phyloP scores from a whole-genome alignment of 306 rosid genomes.

The Pueraria montana region DNA sequence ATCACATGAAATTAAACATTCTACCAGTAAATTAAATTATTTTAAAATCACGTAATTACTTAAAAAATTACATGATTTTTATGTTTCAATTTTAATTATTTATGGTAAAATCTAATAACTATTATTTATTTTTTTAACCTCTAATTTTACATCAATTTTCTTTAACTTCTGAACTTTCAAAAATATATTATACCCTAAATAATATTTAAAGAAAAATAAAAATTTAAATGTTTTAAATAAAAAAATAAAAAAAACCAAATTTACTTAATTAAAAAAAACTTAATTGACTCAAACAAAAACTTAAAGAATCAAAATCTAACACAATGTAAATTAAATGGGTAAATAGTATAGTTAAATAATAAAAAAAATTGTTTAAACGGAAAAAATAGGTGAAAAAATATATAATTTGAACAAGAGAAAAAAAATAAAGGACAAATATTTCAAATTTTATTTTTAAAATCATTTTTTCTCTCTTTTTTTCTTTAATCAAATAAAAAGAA shows the following conservation, averaged over 20 bases:
- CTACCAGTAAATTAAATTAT: too few species aligned
- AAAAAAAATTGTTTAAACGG: not conserved
- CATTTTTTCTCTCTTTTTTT: not conserved
- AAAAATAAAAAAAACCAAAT: not conserved
- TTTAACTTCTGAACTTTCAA: too few species aligned
- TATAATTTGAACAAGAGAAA: not conserved
- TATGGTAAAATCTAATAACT: too few species aligned
- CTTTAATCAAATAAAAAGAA: not conserved
- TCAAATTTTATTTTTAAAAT: not conserved
- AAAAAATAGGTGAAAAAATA: not conserved
- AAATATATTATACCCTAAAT: too few species aligned
- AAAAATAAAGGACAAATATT: not conserved
- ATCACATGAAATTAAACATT: too few species aligned
- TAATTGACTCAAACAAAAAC: too few species aligned
- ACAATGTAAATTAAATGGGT: not conserved
- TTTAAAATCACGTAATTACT: too few species aligned
- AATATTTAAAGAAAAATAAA: not conserved
- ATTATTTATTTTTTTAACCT: too few species aligned
- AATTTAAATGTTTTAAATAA: not conserved
- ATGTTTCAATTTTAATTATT: too few species aligned
- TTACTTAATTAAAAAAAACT: not conserved
- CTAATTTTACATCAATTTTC: too few species aligned
- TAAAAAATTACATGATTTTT: too few species aligned
- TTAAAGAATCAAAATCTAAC: not conserved
- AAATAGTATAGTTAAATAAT: not conserved